These are phyloP conservation scores for Hygrocybe punicea DNA, from an alignment of 768 basidiomycete genomes.

Conservation along the genomic window DNA sequence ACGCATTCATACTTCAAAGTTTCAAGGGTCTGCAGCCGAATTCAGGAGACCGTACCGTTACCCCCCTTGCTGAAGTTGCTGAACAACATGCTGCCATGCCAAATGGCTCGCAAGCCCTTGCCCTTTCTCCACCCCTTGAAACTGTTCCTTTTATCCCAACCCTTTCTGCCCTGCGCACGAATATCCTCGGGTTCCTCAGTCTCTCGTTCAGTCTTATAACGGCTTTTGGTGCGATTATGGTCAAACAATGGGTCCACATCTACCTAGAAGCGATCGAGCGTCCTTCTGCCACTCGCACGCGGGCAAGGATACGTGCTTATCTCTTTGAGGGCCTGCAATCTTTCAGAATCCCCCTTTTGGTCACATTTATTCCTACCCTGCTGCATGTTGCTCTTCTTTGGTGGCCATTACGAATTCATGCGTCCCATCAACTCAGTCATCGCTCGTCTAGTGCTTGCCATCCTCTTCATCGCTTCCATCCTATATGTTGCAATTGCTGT, in stretches of 20 bases:
- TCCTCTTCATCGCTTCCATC: neutral
- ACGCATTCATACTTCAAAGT: neutral
- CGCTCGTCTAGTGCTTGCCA: conserved; percentile 7
- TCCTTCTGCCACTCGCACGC: neutral
- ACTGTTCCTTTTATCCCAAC: neutral
- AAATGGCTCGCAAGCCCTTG: neutral
- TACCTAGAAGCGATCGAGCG: conserved; percentile 27
- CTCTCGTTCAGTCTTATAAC: conserved; percentile 42
- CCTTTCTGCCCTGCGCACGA: conserved; percentile 29
- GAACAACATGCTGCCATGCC: neutral
- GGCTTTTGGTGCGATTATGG: conserved; percentile 43
- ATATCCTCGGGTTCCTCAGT: conserved; percentile 46
- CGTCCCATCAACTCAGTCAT: conserved; percentile 35
- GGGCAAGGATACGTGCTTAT: neutral
- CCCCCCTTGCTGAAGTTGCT: neutral
- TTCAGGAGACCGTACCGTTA: neutral
- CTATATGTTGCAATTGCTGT: neutral
- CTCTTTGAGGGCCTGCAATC: conserved; percentile 24
- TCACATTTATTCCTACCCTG: conserved; percentile 43
- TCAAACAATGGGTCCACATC: conserved; percentile 45
- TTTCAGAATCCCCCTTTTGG: conserved; percentile 39
- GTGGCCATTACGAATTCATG: conserved; percentile 45
- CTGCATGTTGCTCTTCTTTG: conserved; percentile 51
- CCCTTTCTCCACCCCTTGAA: neutral
- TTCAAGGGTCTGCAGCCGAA: neutral